Evolutionary conservation across 2,329 filamentous ascomycete species (phyloP).

Genomic region (Elsinoe ampelina): DNA sequence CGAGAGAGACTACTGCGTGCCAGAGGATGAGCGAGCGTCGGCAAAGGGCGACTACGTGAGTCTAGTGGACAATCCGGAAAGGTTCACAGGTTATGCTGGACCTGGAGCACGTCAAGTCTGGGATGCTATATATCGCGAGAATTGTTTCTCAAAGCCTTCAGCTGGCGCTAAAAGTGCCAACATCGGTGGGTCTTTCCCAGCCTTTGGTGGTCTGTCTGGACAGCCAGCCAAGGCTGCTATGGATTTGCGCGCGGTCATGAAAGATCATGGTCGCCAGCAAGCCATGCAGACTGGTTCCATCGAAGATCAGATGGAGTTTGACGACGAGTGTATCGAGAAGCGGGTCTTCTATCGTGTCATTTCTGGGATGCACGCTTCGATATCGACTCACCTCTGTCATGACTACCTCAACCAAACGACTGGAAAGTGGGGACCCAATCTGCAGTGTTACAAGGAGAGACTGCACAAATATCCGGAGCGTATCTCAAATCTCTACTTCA

Average conservation of each 20-base stretch:
- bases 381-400: conserved; percentile 92
- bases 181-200: conserved; percentile 21
- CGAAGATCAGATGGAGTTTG: conserved; percentile 59
- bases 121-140: conserved; percentile 94
- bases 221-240: conserved; percentile 46
- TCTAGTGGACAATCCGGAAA: conserved; percentile 82
- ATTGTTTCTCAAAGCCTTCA: conserved; percentile 63
- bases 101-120: conserved; percentile 81
- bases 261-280: conserved; percentile 51
- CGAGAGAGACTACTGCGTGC: conserved; percentile 91
- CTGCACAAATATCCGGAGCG: conserved; percentile 79
- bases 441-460: conserved; percentile 79
- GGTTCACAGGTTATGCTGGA: conserved; percentile 89
- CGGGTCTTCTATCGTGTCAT: conserved; percentile 95
- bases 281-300: conserved; percentile 40
- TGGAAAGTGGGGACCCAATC: conserved; percentile 83
- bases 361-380: conserved; percentile 96
- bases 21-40: conserved; percentile 79
- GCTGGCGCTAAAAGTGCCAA: conserved; percentile 21
- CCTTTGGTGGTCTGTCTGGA: conserved; percentile 35
- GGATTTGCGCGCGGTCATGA: conserved; percentile 52
- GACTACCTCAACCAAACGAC: conserved; percentile 93
- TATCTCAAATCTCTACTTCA: conserved; percentile 97
- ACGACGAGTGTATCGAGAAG: conserved; percentile 94
- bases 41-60: conserved; percentile 95